phyloP scores from a whole-genome alignment of 1,284 basidiomycete genomes.

The Microbotryomycetes sp. region DNA sequence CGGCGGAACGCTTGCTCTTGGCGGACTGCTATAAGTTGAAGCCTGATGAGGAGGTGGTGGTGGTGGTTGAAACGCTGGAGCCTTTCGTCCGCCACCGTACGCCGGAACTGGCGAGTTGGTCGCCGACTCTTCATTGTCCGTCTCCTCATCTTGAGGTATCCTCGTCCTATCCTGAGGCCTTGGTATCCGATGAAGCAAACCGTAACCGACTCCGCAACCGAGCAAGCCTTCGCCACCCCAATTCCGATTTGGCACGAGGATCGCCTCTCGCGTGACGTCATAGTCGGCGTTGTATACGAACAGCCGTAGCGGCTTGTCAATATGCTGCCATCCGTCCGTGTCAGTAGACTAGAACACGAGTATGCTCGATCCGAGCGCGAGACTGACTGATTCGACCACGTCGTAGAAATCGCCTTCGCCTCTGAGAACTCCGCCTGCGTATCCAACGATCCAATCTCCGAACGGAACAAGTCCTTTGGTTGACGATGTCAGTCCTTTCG shows the following conservation, averaged over 20 bases:
- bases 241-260: constrained; percentile 74
- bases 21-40: neutral
- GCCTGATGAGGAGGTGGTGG: neutral
- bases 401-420: constrained; percentile 97
- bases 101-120: neutral
- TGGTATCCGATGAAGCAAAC: constrained; percentile 84
- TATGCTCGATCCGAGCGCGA: neutral
- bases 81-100: neutral
- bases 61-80: neutral
- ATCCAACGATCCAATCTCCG: constrained; percentile 85
- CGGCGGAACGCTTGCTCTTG: neutral
- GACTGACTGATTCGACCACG: constrained; percentile 76
- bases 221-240: constrained; percentile 93
- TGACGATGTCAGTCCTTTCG: neutral
- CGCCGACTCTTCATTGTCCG: neutral
- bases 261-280: constrained; percentile 49
- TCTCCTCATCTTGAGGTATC: neutral
- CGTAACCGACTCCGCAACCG: constrained; percentile 79
- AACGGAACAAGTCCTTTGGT: constrained; percentile 64
- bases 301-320: constrained; percentile 82
- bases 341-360: neutral
- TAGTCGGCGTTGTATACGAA: constrained; percentile 98
- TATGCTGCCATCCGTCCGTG: constrained; percentile 53
- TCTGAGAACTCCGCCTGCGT: constrained; percentile 84
- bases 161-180: constrained; percentile 36